A percentile compares a stretch with the other conserved stretches of the same genome.
phyloP scores from a whole-genome alignment of 2,329 filamentous ascomycete species.

The Talaromyces amestolkiae region DNA sequence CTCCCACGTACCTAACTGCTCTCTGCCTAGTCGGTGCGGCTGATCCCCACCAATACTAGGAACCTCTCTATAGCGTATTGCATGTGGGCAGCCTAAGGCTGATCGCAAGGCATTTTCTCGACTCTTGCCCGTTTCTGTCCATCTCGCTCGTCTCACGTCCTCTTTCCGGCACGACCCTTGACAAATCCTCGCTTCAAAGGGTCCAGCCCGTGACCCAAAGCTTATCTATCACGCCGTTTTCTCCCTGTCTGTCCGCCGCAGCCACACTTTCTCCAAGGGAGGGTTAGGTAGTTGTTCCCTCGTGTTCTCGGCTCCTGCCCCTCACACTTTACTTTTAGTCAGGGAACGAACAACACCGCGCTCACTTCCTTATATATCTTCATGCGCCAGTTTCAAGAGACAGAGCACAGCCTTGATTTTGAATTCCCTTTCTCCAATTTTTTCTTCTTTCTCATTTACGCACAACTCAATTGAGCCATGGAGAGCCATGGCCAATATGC shows the following conservation, averaged over 20 bases:
- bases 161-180: neutral
- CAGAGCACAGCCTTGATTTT: slow-evolving; percentile 14
- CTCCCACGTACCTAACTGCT: neutral
- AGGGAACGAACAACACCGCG: slow-evolving; percentile 3
- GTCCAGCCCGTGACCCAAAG: neutral
- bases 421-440: neutral
- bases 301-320: slow-evolving; percentile 11
- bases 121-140: neutral
- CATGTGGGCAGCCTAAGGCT: slow-evolving; percentile 17
- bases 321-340: slow-evolving; percentile 5
- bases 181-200: neutral
- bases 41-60: slow-evolving; percentile 1
- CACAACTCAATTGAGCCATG: slow-evolving; percentile 14
- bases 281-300: neutral
- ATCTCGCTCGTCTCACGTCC: neutral
- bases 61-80: neutral
- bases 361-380: neutral
- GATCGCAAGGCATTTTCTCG: slow-evolving; percentile 20
- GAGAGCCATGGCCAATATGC: slow-evolving; percentile 16
- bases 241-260: neutral
- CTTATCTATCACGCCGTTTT: neutral
- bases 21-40: neutral
- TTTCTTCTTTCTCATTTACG: neutral
- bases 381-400: neutral
- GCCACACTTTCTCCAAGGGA: neutral